phyloP scores from a whole-genome alignment of 371 early-diverging fungal species.

The Synchytrium microbalum region DNA sequence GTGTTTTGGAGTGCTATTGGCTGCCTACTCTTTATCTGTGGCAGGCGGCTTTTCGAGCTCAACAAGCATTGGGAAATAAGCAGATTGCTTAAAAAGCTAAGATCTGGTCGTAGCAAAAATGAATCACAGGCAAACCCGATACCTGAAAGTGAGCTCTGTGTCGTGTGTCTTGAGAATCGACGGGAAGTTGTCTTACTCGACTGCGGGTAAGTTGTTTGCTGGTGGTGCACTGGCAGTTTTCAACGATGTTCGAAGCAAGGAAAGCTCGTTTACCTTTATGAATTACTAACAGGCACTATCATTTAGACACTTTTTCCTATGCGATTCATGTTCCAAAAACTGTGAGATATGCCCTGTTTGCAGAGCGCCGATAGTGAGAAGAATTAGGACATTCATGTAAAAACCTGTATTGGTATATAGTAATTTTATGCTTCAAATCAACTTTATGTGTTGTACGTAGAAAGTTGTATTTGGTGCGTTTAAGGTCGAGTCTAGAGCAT shows the following conservation, averaged over 20 bases:
- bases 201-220: background rate
- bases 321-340: background rate
- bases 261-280: background rate
- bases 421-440: no score
- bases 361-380: background rate
- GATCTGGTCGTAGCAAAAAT: no score
- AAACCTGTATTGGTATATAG: no score
- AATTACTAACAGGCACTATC: no score
- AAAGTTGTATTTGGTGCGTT: no score
- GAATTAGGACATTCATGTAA: background rate
- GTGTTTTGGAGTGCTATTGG: background rate
- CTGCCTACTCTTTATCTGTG: background rate
- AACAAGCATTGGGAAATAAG: background rate
- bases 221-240: no score
- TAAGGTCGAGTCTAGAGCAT: no score
- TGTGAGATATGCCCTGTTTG: background rate
- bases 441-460: no score
- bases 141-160: background rate
- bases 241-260: background rate
- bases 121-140: background rate
- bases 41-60: background rate
- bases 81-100: background rate
- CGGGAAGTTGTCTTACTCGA: background rate
- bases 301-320: background rate
- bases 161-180: background rate